phyloP scores from a whole-genome alignment of 139 green algal species.

The Asterochloris erici region DNA sequence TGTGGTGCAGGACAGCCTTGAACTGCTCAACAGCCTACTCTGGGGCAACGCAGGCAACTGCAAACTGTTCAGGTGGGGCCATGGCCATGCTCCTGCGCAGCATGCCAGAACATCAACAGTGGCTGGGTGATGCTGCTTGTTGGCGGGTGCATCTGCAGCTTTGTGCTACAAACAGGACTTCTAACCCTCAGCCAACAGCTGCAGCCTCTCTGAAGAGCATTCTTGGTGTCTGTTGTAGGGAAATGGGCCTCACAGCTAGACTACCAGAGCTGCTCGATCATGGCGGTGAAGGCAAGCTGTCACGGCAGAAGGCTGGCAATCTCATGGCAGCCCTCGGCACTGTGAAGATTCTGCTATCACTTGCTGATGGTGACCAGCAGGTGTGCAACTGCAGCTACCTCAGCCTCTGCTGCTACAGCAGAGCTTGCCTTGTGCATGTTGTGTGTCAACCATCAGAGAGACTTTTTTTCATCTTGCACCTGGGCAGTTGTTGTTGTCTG shows the following conservation, averaged over 20 bases:
- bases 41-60: conserved; percentile 75
- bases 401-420: neutral
- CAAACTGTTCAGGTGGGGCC: conserved; percentile 64
- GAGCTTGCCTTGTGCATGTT: neutral
- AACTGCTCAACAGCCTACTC: conserved; percentile 87
- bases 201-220: neutral
- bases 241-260: conserved; percentile 48
- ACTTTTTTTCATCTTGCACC: neutral
- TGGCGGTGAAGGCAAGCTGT: conserved; percentile 23
- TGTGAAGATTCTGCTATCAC: conserved; percentile 53
- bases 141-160: neutral
- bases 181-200: neutral
- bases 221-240: conserved; percentile 10
- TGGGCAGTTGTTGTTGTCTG: no score
- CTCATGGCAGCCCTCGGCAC: conserved; percentile 63
- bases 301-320: conserved; percentile 56
- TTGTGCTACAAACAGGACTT: neutral
- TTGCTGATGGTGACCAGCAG: neutral
- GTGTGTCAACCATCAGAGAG: neutral
- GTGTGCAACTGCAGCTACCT: neutral
- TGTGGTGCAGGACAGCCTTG: conserved; percentile 82
- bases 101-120: neutral
- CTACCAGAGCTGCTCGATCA: conserved; percentile 39
- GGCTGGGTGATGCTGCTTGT: neutral
- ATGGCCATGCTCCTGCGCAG: neutral